Conservation (phyloP, 805 yeast species). For the Schwanniomyces yamadae region DNA sequence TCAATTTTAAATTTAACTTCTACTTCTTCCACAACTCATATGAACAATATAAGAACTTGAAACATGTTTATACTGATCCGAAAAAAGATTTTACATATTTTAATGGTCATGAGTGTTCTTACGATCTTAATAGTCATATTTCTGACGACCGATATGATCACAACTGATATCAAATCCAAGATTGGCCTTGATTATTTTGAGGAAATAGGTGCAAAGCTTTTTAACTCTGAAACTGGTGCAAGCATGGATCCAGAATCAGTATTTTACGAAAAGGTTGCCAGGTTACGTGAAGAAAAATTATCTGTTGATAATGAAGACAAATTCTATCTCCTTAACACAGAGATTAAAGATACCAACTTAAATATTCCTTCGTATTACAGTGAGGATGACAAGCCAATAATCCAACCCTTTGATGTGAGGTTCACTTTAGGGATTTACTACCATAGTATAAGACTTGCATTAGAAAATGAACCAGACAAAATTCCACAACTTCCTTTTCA, state of each 20-base stretch:
- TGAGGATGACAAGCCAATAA: slow-evolving; percentile 16
- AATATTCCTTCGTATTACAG: slow-evolving; percentile 14
- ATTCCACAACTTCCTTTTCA: slow-evolving; percentile 26
- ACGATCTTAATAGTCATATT: too few relatives aligned
- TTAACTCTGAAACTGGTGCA: background rate
- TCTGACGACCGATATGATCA: too few relatives aligned
- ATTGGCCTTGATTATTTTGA: slow-evolving; percentile 1
- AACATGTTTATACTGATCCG: slow-evolving; percentile 8
- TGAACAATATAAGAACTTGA: background rate
- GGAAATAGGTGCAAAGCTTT: background rate
- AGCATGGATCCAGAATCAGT: slow-evolving; percentile 12
- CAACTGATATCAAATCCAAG: background rate
- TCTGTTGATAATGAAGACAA: slow-evolving; percentile 22
- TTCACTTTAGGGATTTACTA: slow-evolving; percentile 23
- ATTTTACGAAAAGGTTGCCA: slow-evolving; percentile 16
- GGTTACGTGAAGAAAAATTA: slow-evolving; percentile 14
- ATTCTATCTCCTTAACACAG: slow-evolving; percentile 20
- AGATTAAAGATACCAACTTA: slow-evolving; percentile 8
- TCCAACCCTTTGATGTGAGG: slow-evolving; percentile 30
- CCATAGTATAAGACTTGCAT: slow-evolving; percentile 13
- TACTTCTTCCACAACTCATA: background rate
- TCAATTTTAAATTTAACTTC: background rate
- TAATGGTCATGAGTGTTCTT: slow-evolving; percentile 1
- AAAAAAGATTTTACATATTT: slow-evolving; percentile 3
- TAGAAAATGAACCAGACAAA: slow-evolving; percentile 21